Conservation (phyloP, 2,329 filamentous ascomycete genomes). For the Byssothecium circinans region DNA sequence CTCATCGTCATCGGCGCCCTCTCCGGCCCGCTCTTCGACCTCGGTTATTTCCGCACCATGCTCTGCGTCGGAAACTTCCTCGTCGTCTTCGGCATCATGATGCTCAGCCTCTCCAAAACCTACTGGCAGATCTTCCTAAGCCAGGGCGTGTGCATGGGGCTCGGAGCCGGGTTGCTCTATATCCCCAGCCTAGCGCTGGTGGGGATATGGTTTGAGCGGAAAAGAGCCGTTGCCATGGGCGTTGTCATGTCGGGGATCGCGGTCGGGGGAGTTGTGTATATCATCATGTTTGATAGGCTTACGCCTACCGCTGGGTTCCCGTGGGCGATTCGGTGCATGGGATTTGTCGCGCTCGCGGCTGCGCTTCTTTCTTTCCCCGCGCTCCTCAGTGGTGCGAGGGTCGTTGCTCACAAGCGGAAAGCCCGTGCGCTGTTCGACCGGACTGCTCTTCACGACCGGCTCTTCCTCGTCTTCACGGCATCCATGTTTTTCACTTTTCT, state of each 20-base stretch:
- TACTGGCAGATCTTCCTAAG: conserved; percentile 59
- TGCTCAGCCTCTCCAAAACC: conserved; percentile 58
- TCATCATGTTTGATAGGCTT: conserved; percentile 40
- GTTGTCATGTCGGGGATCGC: conserved; percentile 44
- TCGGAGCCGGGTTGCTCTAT: conserved; percentile 41
- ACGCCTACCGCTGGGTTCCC: conserved; percentile 32
- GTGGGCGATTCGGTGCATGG: conserved; percentile 41
- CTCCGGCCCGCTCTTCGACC: conserved; percentile 52
- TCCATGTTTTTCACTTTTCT: conserved; percentile 40
- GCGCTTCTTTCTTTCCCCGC: conserved; percentile 39
- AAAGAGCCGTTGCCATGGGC: conserved; percentile 37
- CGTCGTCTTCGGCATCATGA: conserved; percentile 65
- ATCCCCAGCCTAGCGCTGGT: conserved; percentile 43
- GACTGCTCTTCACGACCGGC: conserved; percentile 33
- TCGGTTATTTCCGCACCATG: conserved; percentile 51
- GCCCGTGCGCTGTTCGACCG: conserved; percentile 38
- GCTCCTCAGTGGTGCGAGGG: conserved; percentile 38
- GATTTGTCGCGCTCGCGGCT: conserved; percentile 35
- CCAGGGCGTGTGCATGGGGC: conserved; percentile 55
- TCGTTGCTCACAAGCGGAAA: conserved; percentile 23
- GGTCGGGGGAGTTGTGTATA: conserved; percentile 40
- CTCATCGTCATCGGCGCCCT: conserved; percentile 57
- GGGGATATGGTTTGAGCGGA: conserved; percentile 40
- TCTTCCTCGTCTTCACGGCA: conserved; percentile 40
- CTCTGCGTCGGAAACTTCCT: conserved; percentile 51